These are phyloP conservation scores for Paecilomyces niveus DNA, from an alignment of 2,329 filamentous ascomycete genomes.

Conservation along the genomic window DNA sequence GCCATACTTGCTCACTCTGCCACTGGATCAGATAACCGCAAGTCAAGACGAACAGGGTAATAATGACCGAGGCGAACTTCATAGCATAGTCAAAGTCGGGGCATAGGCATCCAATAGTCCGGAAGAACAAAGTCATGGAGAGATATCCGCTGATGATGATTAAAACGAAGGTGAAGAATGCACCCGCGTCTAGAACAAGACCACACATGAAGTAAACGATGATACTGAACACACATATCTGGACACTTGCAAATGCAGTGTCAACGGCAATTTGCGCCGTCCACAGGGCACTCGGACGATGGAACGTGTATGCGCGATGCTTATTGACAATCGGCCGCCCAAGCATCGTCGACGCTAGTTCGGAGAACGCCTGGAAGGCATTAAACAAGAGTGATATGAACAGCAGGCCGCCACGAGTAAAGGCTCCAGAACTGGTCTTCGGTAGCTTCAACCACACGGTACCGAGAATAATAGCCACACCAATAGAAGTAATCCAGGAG, in stretches of 20 bases:
- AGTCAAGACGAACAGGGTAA: background rate
- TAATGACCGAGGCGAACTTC: background rate
- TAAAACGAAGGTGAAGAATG: constrained; percentile 71
- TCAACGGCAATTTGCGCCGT: constrained; percentile 78
- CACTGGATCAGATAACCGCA: constrained; percentile 56
- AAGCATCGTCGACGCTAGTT: constrained; percentile 55
- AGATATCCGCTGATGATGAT: constrained; percentile 63
- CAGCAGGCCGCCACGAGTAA: constrained; percentile 54
- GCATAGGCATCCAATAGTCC: constrained; percentile 60
- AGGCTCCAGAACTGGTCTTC: constrained; percentile 47
- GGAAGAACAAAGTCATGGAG: constrained; percentile 70
- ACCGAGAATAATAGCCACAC: constrained; percentile 40
- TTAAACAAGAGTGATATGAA: constrained; percentile 60
- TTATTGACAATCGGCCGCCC: constrained; percentile 61
- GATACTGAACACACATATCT: constrained; percentile 65
- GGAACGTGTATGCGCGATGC: constrained; percentile 73
- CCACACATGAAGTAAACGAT: constrained; percentile 77
- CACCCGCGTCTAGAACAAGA: constrained; percentile 60
- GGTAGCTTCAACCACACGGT: constrained; percentile 50
- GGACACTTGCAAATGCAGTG: constrained; percentile 60
- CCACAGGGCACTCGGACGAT: constrained; percentile 74
- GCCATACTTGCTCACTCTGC: constrained; percentile 56
- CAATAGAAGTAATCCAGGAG: constrained; percentile 44
- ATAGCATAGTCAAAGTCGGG: constrained; percentile 11
- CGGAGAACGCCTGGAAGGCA: constrained; percentile 53